Evolutionary conservation across 352 stramenopile genomes (phyloP).

Genomic region (Pythium periplocum): DNA sequence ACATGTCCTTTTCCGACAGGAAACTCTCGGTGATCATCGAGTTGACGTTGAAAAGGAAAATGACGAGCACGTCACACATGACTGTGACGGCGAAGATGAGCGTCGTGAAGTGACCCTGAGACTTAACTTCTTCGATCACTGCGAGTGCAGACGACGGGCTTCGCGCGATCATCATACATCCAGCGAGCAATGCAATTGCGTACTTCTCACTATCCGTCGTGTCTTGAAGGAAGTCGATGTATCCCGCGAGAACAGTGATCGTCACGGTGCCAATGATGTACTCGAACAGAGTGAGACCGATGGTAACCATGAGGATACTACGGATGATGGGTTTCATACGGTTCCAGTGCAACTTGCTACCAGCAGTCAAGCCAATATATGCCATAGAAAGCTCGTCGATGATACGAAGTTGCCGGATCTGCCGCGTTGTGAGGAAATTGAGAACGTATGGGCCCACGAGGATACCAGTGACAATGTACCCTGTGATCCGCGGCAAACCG

Average conservation of each 20-base stretch:
- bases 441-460: slow-evolving; percentile 61
- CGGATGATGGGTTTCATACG: slow-evolving; percentile 58
- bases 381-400: slow-evolving; percentile 63
- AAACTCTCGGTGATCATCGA: slow-evolving; percentile 65
- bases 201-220: slow-evolving; percentile 53
- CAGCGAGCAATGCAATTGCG: slow-evolving; percentile 54
- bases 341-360: slow-evolving; percentile 58
- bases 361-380: slow-evolving; percentile 58
- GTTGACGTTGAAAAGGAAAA: slow-evolving; percentile 71
- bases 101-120: slow-evolving; percentile 62
- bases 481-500: slow-evolving; percentile 55
- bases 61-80: slow-evolving; percentile 66
- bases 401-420: slow-evolving; percentile 47
- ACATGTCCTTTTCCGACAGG: slow-evolving; percentile 48
- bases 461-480: slow-evolving; percentile 62
- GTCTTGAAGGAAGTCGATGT: slow-evolving; percentile 59
- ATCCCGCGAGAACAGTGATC: slow-evolving; percentile 48
- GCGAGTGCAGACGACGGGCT: slow-evolving; percentile 60
- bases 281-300: slow-evolving; percentile 48
- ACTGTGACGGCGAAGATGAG: slow-evolving; percentile 64
- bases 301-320: slow-evolving; percentile 45
- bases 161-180: slow-evolving; percentile 69
- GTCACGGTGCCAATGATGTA: slow-evolving; percentile 63
- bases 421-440: slow-evolving; percentile 35
- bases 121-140: slow-evolving; percentile 64